Conservation (phyloP, 305 asterid genomes). For the Galium porrigens region DNA sequence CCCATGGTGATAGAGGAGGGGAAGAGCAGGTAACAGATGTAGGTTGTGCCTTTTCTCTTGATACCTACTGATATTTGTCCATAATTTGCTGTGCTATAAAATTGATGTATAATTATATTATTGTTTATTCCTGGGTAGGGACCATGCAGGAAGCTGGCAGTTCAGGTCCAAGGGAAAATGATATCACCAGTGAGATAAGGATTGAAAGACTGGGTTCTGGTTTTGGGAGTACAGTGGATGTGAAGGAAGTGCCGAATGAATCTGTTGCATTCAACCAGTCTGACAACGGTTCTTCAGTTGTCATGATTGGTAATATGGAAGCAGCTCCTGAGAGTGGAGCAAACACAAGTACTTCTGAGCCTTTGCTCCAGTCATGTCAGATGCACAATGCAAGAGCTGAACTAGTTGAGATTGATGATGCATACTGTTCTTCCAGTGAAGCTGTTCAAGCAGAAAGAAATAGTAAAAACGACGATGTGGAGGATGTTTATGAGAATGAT, state of each 20-base stretch:
- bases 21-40: slow-evolving; percentile 92
- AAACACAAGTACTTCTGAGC: slow-evolving; percentile 19
- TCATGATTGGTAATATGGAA: slow-evolving; percentile 21
- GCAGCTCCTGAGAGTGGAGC: slow-evolving; percentile 24
- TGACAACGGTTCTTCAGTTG: slow-evolving; percentile 24
- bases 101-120: slow-evolving; percentile 23
- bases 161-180: slow-evolving; percentile 37
- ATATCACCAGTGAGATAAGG: slow-evolving; percentile 25
- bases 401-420: slow-evolving; percentile 24
- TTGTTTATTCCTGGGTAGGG: slow-evolving; percentile 57
- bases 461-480: slow-evolving; percentile 18
- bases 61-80: slow-evolving; percentile 21
- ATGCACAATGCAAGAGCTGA: slow-evolving; percentile 21
- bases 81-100: slow-evolving; percentile 14
- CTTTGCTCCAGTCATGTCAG: slow-evolving; percentile 23
- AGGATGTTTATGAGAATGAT: slow-evolving; percentile 20
- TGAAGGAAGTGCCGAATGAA: slow-evolving; percentile 23
- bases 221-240: slow-evolving; percentile 20
- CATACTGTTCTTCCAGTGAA: slow-evolving; percentile 25
- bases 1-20: slow-evolving; percentile 26
- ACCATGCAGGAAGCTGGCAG: slow-evolving; percentile 57
- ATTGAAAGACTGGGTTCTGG: slow-evolving; percentile 28
- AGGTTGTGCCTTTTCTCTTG: slow-evolving; percentile 95
- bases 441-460: slow-evolving; percentile 21
- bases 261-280: slow-evolving; percentile 21